Evolutionary conservation across 306 rosid genomes (phyloP), one percentile per base, ranked within the genome.

Genomic region (Castanea mollissima): DNA sequence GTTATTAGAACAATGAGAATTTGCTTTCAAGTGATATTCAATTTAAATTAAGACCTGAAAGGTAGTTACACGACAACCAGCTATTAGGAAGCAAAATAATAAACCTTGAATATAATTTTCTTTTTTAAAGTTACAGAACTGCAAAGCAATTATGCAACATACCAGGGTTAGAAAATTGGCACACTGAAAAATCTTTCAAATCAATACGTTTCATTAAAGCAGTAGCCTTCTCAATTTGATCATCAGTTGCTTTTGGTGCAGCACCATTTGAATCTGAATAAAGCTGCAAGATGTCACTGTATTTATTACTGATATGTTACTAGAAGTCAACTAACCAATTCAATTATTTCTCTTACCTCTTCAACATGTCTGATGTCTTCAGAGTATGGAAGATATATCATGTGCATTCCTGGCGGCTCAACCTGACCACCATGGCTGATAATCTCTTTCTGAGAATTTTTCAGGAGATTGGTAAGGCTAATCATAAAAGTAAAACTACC

Each of bases 321-420:
- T 25, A 71, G 63, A 76, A 86, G 83, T 44, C 74, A 51, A 79
- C 55, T 77, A 6, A 69, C 62, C 72, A 44, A 14, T 60, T 67
- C 71, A 58, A 74, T 13, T 44, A 65, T 77, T 69, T 75, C 31
- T n/a, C 82, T 74, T 85, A 93, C 99, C 97, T 94, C 97, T 85
- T 94, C 99, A 86, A 87, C 83, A 83, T 78, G 89, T 84, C 99
- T 85, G 80, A 94, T 92, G 84, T 94, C 99, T 82, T 92, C 99
- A 71, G 91, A 86, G 83, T 90, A 94, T 65, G 99, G 97, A 78
- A 94, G 97, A 91, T 88, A 89, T 76, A 94, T 80, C 97, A 94
- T 90, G 82, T 91, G 91, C 97, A 94, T 89, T 87, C 99, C 99
- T 11, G 99, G 99, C 0, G 99, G 99, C 85, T 91, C 97, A 73